These are phyloP conservation scores for Fusarium staphyleae DNA, from an alignment of 2,329 filamentous ascomycete species.

Conservation along the genomic window DNA sequence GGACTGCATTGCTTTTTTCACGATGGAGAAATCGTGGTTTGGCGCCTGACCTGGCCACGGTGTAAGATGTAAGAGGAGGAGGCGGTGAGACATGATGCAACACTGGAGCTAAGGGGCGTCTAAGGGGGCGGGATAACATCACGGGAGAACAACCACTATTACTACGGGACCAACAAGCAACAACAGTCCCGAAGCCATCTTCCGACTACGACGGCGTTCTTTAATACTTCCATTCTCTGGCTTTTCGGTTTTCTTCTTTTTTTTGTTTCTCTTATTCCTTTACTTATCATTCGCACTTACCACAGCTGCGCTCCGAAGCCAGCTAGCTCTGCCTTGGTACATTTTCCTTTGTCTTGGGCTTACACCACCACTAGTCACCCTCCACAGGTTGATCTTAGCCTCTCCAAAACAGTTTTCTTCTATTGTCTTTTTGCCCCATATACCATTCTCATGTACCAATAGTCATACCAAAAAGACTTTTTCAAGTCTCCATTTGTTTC, in stretches of 20 bases:
- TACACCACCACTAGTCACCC: background rate
- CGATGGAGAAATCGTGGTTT: too few species aligned
- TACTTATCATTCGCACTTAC: background rate
- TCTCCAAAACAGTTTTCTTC: slow-evolving; percentile 1
- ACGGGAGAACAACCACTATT: slow-evolving; percentile 18
- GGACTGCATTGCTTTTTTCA: too few species aligned
- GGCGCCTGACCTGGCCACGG: background rate
- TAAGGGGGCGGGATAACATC: slow-evolving; percentile 14
- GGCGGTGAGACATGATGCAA: slow-evolving; percentile 24
- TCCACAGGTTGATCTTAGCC: background rate
- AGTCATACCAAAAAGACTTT: slow-evolving; percentile 21
- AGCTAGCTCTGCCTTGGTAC: too few species aligned
- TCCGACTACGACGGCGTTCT: slow-evolving; percentile 5
- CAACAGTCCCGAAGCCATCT: background rate
- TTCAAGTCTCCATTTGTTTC: slow-evolving; percentile 14
- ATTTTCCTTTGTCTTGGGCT: slow-evolving; percentile 18
- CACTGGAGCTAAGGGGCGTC: slow-evolving; percentile 15
- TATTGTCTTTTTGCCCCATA: slow-evolving; percentile 18
- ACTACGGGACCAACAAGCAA: background rate
- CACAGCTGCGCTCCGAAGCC: background rate
- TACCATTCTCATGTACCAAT: slow-evolving; percentile 38
- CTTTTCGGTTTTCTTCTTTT: background rate
- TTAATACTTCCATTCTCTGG: background rate
- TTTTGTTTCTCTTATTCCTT: slow-evolving; percentile 3
- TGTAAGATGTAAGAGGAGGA: slow-evolving; percentile 7